Percentiles rank a stretch among this genome's conserved stretches.
These are phyloP conservation scores for Mangifera indica DNA, from an alignment of 345 rosid species.

Conservation along the genomic window DNA sequence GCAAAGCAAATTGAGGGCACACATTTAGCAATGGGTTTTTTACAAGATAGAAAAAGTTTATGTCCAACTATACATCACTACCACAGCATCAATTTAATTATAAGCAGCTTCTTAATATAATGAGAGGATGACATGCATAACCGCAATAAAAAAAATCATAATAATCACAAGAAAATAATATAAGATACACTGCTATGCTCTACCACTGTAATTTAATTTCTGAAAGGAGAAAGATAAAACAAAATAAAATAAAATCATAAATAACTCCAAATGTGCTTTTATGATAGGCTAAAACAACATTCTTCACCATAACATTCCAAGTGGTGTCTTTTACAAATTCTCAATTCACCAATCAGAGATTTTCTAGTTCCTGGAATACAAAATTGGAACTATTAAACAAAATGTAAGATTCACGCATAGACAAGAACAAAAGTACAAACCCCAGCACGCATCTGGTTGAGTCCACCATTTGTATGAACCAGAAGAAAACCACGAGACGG, in stretches of 20 bases:
- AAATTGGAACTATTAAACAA: background rate
- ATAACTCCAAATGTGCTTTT: background rate
- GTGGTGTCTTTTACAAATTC: background rate
- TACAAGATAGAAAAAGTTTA: background rate
- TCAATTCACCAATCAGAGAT: background rate
- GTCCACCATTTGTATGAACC: constrained; percentile 91
- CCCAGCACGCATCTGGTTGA: constrained; percentile 98
- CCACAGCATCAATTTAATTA: background rate
- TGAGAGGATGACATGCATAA: background rate
- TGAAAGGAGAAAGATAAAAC: background rate
- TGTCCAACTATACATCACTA: background rate
- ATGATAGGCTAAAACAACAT: constrained; percentile 1
- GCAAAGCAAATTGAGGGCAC: too few relatives aligned
- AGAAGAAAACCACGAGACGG: constrained; percentile 73
- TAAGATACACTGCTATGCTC: background rate
- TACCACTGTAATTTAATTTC: background rate
- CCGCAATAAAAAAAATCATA: background rate
- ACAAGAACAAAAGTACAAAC: constrained; percentile 36
- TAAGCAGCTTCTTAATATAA: background rate
- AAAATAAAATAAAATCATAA: background rate
- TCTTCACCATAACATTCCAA: constrained; percentile 1
- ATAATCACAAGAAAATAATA: background rate
- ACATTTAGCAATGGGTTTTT: too few relatives aligned
- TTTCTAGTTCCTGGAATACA: background rate
- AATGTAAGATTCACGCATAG: constrained; percentile 7